Conservation (phyloP, 2,329 filamentous ascomycete genomes). For the Metarhizium humberi region DNA sequence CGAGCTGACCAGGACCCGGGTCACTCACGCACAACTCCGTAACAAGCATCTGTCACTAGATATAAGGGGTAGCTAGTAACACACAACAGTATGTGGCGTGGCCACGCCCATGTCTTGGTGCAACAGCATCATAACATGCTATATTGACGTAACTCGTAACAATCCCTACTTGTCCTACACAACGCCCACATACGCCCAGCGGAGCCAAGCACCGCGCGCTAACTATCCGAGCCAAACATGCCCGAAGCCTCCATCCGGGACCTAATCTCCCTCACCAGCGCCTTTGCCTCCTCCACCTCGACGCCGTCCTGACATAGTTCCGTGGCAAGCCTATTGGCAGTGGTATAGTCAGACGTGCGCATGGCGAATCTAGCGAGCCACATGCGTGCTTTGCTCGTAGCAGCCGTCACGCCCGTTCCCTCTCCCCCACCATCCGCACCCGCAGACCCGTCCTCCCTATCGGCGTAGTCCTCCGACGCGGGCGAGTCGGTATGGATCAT, state of each 20-base stretch:
- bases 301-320: conserved; percentile 94
- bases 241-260: conserved; percentile 55
- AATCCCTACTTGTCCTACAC: not conserved
- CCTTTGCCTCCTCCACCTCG: conserved; percentile 95
- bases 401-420: conserved; percentile 78
- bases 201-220: not conserved
- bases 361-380: conserved; percentile 86
- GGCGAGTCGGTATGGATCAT: conserved; percentile 46
- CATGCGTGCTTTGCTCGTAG: conserved; percentile 84
- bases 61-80: no score
- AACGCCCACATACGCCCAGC: not conserved
- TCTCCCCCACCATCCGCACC: conserved; percentile 22
- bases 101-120: no score
- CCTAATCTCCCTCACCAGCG: conserved; percentile 77
- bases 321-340: conserved; percentile 72
- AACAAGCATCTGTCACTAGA: not conserved
- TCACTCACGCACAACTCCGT: not conserved
- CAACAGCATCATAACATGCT: not conserved
- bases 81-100: no score
- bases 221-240: conserved; percentile 2
- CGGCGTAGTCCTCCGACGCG: conserved; percentile 27
- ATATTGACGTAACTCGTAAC: not conserved
- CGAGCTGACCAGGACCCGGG: no score
- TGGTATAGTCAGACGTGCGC: conserved; percentile 61
- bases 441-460: conserved; percentile 20